Base-by-base conservation (phyloP, 1,284 basidiomycete genomes). In the Ceratobasidium sp. region DNA sequence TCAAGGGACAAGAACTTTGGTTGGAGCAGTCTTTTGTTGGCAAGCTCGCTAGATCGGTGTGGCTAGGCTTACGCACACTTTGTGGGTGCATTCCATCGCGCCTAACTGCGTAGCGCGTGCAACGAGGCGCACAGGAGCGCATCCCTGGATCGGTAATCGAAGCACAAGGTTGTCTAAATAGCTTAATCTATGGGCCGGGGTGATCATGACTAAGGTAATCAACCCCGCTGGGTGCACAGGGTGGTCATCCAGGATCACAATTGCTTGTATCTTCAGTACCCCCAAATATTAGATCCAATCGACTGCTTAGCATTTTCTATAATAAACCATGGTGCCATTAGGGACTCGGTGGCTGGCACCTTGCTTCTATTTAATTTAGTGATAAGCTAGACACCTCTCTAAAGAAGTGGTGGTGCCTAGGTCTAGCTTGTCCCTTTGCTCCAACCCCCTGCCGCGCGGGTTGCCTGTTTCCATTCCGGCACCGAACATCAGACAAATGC, bases 141-240 rank as follows among this genome's bases (percentile, higher is more conserved):
- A 44, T 8, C 51, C 71, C 71, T 57, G 49, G 71, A 65, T 74
- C 59, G 54, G 49, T 32, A n/a, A 74, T 51, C 40, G 32, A 32
- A 43, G 62, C 70, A 25, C 44, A 62, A 59, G 43, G 22, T 52
- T 37, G 46, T 54, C 71, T 74, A 74, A 74, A 64, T 64, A 64
- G 59, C 34, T 54, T 64, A 74, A 74, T 62, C 51, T 54, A 22
- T 40, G 52, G 17, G 8, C 40, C 29, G 46, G 34, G 43, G 61
- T 17, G 46, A 64, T 40, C 37, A 43, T 59, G 29, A 59, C 34
- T 59, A 34, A 59, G 22, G 56, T 59, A 59, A 59, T 59, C 56
- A 32, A 59, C 29, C 56, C 19, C 17, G 61, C 19, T 62, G 34
- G 37, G 61, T 40, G 15, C 37, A 62, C 37, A 62, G 61, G 61